Conservation (phyloP, 2,329 filamentous ascomycete species). For the Chrysoporthe puriensis region DNA sequence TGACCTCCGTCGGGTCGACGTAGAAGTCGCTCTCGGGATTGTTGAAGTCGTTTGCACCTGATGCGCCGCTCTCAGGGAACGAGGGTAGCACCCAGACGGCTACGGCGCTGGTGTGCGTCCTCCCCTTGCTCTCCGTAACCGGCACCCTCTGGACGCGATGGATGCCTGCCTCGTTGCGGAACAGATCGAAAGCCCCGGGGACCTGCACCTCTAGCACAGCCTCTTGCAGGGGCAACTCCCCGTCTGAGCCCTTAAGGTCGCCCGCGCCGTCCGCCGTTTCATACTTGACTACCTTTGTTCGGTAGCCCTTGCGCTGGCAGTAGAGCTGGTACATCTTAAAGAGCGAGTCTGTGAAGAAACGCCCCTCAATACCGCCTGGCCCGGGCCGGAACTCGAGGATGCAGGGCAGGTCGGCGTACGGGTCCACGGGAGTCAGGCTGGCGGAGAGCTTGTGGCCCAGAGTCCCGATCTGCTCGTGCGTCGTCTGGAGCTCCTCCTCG, state of each 20-base stretch:
- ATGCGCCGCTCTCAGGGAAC: constrained; percentile 63
- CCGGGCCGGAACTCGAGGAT: constrained; percentile 91
- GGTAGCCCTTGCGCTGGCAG: constrained; percentile 71
- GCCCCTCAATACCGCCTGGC: constrained; percentile 87
- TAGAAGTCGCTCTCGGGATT: constrained; percentile 93
- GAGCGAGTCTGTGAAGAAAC: constrained; percentile 85
- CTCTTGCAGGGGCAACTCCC: constrained; percentile 76
- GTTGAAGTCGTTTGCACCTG: constrained; percentile 62
- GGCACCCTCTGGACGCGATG: constrained; percentile 95
- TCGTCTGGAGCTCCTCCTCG: constrained; percentile 76
- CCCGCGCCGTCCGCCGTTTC: constrained; percentile 72
- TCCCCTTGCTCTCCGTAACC: constrained; percentile 85
- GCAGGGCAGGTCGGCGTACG: constrained; percentile 88
- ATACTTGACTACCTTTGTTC: constrained; percentile 74
- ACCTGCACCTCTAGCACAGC: constrained; percentile 83
- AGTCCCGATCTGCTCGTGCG: constrained; percentile 61
- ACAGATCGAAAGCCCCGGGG: constrained; percentile 75
- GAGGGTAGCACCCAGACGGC: constrained; percentile 91
- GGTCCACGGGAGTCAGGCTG: constrained; percentile 82
- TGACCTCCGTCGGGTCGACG: constrained; percentile 81
- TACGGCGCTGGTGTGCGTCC: constrained; percentile 91
- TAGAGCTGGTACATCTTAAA: constrained; percentile 88
- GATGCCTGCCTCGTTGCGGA: constrained; percentile 89
- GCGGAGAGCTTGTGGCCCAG: constrained; percentile 72
- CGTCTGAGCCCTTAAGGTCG: constrained; percentile 53